phyloP scores from a whole-genome alignment of 345 rosid species.

The Citrus maxima region DNA sequence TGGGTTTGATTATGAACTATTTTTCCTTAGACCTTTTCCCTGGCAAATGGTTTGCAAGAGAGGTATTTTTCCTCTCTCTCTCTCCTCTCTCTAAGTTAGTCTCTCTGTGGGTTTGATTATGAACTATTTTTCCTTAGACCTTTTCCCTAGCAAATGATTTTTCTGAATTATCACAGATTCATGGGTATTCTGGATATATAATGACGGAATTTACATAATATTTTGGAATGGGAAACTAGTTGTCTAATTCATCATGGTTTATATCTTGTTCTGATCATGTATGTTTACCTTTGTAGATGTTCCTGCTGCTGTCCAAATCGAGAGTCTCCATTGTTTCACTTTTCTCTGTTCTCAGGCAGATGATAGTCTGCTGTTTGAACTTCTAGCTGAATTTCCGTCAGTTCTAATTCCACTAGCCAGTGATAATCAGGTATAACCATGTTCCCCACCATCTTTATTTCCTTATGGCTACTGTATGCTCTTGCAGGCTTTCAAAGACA shows the following conservation, averaged over 20 bases:
- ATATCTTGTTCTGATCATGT: slow-evolving; percentile 14
- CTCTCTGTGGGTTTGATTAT: background rate
- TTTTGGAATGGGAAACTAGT: background rate
- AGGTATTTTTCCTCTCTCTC: background rate
- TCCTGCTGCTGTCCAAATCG: slow-evolving; percentile 53
- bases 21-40: background rate
- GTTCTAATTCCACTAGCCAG: slow-evolving; percentile 71
- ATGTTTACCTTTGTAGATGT: slow-evolving; percentile 48
- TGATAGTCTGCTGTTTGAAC: slow-evolving; percentile 48
- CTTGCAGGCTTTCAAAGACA: background rate
- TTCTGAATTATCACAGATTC: no score
- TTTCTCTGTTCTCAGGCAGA: slow-evolving; percentile 60
- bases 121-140: background rate
- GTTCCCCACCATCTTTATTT: background rate
- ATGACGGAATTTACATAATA: background rate
- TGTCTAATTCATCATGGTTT: background rate
- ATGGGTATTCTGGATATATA: no score
- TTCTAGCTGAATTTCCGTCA: slow-evolving; percentile 64
- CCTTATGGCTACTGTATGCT: background rate
- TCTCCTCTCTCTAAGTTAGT: background rate
- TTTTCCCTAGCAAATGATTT: background rate
- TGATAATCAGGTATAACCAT: slow-evolving; percentile 63
- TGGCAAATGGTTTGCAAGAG: background rate
- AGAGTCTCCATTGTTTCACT: slow-evolving; percentile 68
- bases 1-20: background rate